Conservation (phyloP, 495 filamentous ascomycete species). For the Schizothecium vesticola region DNA sequence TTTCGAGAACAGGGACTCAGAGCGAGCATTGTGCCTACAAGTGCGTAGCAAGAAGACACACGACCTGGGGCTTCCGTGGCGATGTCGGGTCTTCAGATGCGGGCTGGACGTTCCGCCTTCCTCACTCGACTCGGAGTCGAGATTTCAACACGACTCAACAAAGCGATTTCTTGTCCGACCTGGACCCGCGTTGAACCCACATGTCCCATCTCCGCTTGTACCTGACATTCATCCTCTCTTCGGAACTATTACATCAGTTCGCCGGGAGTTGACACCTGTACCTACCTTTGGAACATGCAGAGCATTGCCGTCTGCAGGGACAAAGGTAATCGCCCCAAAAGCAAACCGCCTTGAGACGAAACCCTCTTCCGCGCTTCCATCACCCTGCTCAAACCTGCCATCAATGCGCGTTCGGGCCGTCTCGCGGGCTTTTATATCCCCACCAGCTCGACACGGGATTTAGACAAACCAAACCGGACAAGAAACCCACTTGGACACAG, state of each 20-base stretch:
- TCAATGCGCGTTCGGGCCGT: not conserved
- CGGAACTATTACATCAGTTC: not conserved
- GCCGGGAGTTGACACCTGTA: not conserved
- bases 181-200: not conserved
- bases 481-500: not conserved
- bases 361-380: not conserved
- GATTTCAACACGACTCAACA: not conserved
- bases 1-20: too few relatives aligned
- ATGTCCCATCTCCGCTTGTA: not conserved
- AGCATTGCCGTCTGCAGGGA: not conserved
- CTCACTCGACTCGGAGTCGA: not conserved
- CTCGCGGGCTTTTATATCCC: not conserved
- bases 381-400: not conserved
- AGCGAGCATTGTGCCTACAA: too few relatives aligned
- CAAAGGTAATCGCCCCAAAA: not conserved
- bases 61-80: too few relatives aligned
- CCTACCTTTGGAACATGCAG: not conserved
- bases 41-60: too few relatives aligned
- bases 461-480: not conserved
- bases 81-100: too few relatives aligned
- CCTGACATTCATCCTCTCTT: not conserved
- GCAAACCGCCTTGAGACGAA: not conserved
- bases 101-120: too few relatives aligned
- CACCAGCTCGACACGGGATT: not conserved
- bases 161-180: not conserved